Evolutionary conservation across 192 early-diverging fungal genomes (phyloP), one percentile per base, ranked within the genome.

Genomic region (Dissophora ornata): DNA sequence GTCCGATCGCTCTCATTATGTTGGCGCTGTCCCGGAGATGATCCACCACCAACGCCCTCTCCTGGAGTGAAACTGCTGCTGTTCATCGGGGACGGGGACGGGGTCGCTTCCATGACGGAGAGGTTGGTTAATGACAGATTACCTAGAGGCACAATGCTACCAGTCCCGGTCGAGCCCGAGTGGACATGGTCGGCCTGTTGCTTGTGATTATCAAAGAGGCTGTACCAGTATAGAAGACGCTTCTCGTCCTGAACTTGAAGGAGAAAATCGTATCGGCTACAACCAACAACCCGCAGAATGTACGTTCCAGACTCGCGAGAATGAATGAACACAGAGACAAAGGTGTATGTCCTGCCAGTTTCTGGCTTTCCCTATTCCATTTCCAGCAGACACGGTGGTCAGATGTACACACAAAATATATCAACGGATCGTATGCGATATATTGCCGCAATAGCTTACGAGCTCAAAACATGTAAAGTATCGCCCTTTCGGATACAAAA

Each of bases 391-490:
- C n/a, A n/a, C n/a, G n/a, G n/a, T n/a, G n/a, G n/a, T n/a, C n/a
- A n/a, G n/a, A n/a, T n/a, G n/a, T n/a, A n/a, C n/a, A n/a, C n/a
- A n/a, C n/a, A n/a, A n/a, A n/a, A n/a, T n/a, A n/a, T n/a, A n/a
- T n/a, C n/a, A n/a, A n/a, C n/a, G n/a, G n/a, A n/a, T n/a, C n/a
- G n/a, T n/a, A n/a, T n/a, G n/a, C n/a, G n/a, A n/a, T n/a, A n/a
- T n/a, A n/a, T n/a, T n/a, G n/a, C n/a, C n/a, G n/a, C n/a, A n/a
- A n/a, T n/a, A n/a, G n/a, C 62, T 67, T 77, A 77, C 73, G 11
- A 62, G 8, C 34, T 77, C 73, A 80, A 85, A 82, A 46, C 67
- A 71, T 15, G 84, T 81, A 45, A 85, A 83, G 51, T 85, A 83
- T 4, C 69, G 69, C 3, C 77, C 69, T 30, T 66, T 51, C 5